phyloP scores from a whole-genome alignment of 2,329 filamentous ascomycete species.

The Thermothelomyces thermophilus region DNA sequence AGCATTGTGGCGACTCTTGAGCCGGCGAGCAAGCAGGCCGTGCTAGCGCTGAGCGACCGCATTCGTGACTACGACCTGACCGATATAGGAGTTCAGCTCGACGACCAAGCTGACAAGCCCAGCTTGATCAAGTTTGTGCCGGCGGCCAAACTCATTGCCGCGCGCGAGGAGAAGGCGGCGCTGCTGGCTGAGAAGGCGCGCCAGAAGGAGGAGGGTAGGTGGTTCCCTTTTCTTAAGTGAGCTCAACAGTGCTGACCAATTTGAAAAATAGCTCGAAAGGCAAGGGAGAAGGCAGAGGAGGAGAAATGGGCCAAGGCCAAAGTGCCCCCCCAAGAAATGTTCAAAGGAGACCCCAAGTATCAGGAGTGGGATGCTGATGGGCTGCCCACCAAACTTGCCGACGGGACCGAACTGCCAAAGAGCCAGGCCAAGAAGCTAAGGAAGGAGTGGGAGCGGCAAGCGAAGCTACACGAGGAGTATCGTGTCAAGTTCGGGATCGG shows the following conservation, averaged over 20 bases:
- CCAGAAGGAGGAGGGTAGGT: slow-evolving; percentile 49
- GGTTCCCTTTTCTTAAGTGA: neutral
- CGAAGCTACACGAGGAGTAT: slow-evolving; percentile 70
- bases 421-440: slow-evolving; percentile 70
- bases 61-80: slow-evolving; percentile 77
- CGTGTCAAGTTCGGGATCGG: slow-evolving; percentile 29
- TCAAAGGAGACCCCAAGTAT: slow-evolving; percentile 52
- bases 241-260: neutral
- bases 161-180: slow-evolving; percentile 52
- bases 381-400: slow-evolving; percentile 67
- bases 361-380: slow-evolving; percentile 78
- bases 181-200: slow-evolving; percentile 54
- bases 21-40: slow-evolving; percentile 54
- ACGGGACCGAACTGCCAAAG: slow-evolving; percentile 76
- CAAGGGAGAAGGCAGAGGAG: slow-evolving; percentile 40
- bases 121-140: slow-evolving; percentile 67
- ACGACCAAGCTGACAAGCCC: slow-evolving; percentile 64
- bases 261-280: slow-evolving; percentile 30
- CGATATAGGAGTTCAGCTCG: slow-evolving; percentile 77
- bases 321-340: slow-evolving; percentile 49
- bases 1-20: slow-evolving; percentile 44
- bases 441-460: slow-evolving; percentile 88
- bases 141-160: slow-evolving; percentile 46
- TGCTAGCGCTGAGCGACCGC: slow-evolving; percentile 69
- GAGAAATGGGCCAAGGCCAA: slow-evolving; percentile 53